Evolutionary conservation across 2,329 filamentous ascomycete genomes (phyloP), one percentile per base, ranked within the genome.

Genomic region (Colletotrichum plurivorum): DNA sequence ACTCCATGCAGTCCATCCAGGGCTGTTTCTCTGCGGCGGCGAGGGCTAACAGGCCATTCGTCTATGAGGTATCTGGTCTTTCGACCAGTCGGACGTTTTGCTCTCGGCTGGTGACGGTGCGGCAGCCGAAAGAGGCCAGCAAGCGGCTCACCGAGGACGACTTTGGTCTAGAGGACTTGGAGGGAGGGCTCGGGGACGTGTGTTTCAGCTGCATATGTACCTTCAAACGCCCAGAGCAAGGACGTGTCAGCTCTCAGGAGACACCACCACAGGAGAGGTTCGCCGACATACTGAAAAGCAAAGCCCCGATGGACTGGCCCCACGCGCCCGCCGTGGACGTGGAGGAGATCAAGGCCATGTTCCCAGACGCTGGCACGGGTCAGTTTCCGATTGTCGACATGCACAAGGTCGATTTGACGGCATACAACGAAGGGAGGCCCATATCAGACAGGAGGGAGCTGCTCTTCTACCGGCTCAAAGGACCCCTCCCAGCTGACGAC

Each of bases 1-100:
- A 18, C 25, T 6, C 16, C 4, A 12, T 10, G 8, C 45, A 89
- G 87, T 84, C 86, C 9, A 85, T 89, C 22, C 85, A 88, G 72
- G 87, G 86, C 9, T 86, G 83, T 73, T 90, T 89, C 73, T 85
- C 85, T 2, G 81, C 84, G 22, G 78, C 80, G 0, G 87, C 85
- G 5, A 75, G 79, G 5, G 67, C 74, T 1, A 84, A 88, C 69
- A 82, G 86, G 2, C 87, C 88, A 2, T 88, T 87, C 72, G 75
- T 89, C 59, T 88, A 87, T 74, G 80, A 83, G 25, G 84, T 88
- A 3, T 79, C 80, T 2, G 76, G 79, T 5, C 71, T 88, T 2
- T 78, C 82, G 25, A 78, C 82, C 3, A 84, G 84, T 12, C 81
- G 83, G 39, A 83, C 82, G 9, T 88, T 89, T 70, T 79, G 80